Evolutionary conservation across 177 flowering plant genomes (phyloP).

Genomic region (Tripterygium wilfordii): DNA sequence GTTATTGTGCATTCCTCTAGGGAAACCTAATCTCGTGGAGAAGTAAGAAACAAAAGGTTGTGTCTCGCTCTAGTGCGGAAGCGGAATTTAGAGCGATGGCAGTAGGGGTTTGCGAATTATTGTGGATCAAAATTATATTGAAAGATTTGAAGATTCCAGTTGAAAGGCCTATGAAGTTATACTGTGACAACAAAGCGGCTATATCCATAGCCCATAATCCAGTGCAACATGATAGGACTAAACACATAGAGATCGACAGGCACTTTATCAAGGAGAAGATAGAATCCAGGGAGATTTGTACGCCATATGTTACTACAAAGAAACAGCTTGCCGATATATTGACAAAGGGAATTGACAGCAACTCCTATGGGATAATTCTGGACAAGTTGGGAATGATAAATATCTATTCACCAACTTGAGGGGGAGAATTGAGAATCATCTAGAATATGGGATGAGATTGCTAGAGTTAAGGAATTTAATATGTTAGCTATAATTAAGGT

Average conservation of each 20-base stretch:
- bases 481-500: too few relatives aligned
- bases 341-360: neutral
- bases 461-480: too few relatives aligned
- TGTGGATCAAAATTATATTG: neutral
- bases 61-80: neutral
- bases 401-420: neutral
- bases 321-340: neutral
- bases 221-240: neutral
- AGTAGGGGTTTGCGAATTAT: neutral
- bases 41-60: constrained; percentile 1
- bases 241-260: neutral
- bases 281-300: neutral
- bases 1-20: neutral
- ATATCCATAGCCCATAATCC: neutral
- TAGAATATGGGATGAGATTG: too few relatives aligned
- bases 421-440: too few relatives aligned
- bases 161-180: neutral
- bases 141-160: neutral
- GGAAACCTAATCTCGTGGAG: constrained; percentile 1
- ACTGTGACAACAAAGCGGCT: neutral
- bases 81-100: neutral
- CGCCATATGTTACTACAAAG: too few relatives aligned
- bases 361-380: neutral
- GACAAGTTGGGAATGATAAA: neutral
- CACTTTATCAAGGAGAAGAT: neutral